These are phyloP conservation scores for Boeremia lycopersici DNA, from an alignment of 2,329 filamentous ascomycete genomes.

Conservation along the genomic window DNA sequence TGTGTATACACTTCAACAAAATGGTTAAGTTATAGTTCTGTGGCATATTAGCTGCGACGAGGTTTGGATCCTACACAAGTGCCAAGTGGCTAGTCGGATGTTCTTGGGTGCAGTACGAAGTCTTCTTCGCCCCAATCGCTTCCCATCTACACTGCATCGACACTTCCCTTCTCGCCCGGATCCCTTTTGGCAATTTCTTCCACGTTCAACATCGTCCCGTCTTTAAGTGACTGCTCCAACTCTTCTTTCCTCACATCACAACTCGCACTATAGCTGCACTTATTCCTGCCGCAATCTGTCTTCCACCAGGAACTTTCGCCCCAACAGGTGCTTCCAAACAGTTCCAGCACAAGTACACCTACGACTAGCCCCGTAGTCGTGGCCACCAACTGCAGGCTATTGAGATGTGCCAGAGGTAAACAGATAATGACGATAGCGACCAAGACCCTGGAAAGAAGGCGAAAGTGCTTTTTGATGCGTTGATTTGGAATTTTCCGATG, in stretches of 20 bases:
- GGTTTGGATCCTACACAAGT: too few species aligned
- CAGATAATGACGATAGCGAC: constrained; percentile 61
- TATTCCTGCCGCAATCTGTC: constrained; percentile 25
- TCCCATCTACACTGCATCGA: constrained; percentile 14
- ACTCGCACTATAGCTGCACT: constrained; percentile 39
- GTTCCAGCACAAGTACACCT: constrained; percentile 43
- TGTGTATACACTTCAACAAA: too few species aligned
- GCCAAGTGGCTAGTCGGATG: too few species aligned
- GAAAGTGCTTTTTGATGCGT: constrained; percentile 58
- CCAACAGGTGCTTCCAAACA: constrained; percentile 41
- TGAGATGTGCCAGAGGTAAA: constrained; percentile 57
- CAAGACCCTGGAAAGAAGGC: constrained; percentile 58
- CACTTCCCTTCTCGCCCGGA: constrained; percentile 30
- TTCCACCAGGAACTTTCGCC: constrained; percentile 39
- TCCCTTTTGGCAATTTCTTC: constrained; percentile 44
- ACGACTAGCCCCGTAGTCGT: constrained; percentile 49
- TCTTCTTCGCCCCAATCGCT: not conserved
- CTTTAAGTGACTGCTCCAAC: constrained; percentile 36
- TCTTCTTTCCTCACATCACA: constrained; percentile 41
- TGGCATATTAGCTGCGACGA: too few species aligned
- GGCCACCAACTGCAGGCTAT: constrained; percentile 47
- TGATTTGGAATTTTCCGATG: constrained; percentile 60
- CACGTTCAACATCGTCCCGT: constrained; percentile 40
- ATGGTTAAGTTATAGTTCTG: too few species aligned
- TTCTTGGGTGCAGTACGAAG: not conserved